These are phyloP conservation scores for Ophiostoma australiae DNA, from an alignment of 2,329 filamentous ascomycete species.

Conservation along the genomic window DNA sequence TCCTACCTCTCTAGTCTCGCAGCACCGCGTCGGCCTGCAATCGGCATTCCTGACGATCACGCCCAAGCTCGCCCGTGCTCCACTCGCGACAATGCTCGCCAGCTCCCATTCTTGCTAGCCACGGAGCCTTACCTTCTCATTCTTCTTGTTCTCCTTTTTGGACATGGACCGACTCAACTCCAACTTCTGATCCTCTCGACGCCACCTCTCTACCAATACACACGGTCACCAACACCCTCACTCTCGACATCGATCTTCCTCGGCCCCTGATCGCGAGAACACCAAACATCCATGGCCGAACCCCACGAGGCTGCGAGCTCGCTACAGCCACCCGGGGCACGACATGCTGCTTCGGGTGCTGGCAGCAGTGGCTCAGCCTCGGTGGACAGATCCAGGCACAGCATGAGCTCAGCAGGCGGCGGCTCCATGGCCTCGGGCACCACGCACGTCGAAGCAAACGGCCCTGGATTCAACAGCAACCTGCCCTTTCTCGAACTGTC, in stretches of 20 bases:
- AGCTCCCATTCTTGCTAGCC: slow-evolving; percentile 6
- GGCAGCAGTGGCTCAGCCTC: neutral
- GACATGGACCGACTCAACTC: slow-evolving; percentile 10
- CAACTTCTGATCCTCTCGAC: neutral
- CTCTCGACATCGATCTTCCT: neutral
- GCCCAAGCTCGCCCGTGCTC: neutral
- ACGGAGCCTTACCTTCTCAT: neutral
- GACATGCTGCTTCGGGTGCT: slow-evolving; percentile 11
- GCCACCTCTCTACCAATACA: neutral
- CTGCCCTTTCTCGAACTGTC: neutral
- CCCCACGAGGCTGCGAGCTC: slow-evolving; percentile 9
- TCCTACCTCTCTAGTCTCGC: neutral
- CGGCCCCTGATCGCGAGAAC: slow-evolving; percentile 1
- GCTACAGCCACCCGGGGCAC: neutral
- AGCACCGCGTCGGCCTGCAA: neutral
- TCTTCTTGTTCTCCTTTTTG: neutral
- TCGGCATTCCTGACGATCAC: slow-evolving; percentile 1
- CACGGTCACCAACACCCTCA: neutral
- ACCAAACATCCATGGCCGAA: slow-evolving; percentile 13
- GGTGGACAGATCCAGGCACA: slow-evolving; percentile 7
- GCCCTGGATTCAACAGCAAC: neutral
- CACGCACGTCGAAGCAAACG: neutral
- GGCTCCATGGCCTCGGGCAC: slow-evolving; percentile 14
- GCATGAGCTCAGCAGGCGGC: slow-evolving; percentile 9
- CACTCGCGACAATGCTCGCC: slow-evolving; percentile 5